Percentiles rank a stretch among this genome's conserved stretches.
Evolutionary conservation across 176 grass and related monocot species (phyloP).

Genomic region (Musa schizocarpa): DNA sequence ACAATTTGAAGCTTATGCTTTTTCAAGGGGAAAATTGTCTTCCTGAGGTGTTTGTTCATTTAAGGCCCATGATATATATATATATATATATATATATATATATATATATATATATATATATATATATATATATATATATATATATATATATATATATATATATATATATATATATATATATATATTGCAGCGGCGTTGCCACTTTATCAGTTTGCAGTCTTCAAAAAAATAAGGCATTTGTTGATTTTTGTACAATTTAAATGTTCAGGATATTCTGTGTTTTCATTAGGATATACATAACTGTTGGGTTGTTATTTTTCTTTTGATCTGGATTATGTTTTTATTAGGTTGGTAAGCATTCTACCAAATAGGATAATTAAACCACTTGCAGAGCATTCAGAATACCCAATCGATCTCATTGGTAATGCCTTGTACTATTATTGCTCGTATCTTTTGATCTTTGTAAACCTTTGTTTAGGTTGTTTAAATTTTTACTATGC

Average conservation of each 20-base stretch:
- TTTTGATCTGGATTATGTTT: neutral
- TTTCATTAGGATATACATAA: constrained; percentile 33
- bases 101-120: constrained; percentile 24
- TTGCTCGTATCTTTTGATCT: neutral
- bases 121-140: constrained; percentile 1
- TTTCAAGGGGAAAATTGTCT: too few species aligned
- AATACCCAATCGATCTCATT: constrained; percentile 79
- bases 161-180: too few species aligned
- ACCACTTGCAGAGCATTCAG: constrained; percentile 81
- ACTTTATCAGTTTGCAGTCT: constrained; percentile 77
- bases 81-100: constrained; percentile 19
- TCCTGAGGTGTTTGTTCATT: too few species aligned
- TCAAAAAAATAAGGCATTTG: constrained; percentile 63
- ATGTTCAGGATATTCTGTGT: constrained; percentile 87
- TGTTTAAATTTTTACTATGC: too few species aligned
- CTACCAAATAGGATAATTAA: constrained; percentile 82
- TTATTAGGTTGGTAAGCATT: constrained; percentile 67
- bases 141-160: too few species aligned
- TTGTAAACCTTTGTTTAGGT: neutral
- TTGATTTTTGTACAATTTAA: constrained; percentile 39
- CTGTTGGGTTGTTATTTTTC: neutral
- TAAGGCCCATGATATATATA: too few species aligned
- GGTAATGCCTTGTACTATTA: constrained; percentile 26
- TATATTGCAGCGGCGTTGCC: constrained; percentile 62
- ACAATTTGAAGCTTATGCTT: too few species aligned